Base-by-base conservation (phyloP, 805 yeast species). In the Nematodospora valgi region DNA sequence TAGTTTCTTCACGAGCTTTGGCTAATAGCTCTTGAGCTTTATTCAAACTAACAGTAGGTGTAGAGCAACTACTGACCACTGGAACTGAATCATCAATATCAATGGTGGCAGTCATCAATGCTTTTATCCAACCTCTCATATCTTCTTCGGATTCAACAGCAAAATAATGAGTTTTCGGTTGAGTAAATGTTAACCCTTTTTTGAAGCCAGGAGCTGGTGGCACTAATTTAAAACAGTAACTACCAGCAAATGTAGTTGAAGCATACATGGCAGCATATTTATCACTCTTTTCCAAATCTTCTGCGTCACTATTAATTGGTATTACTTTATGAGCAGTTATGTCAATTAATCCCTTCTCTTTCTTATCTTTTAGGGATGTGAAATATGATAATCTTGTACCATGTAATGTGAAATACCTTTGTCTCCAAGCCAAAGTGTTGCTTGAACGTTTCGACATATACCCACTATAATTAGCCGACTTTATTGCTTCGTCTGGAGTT, bases 201-300 rank as follows among this genome's bases (percentile, higher is more conserved):
- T 82, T 81, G 35, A 91, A 86, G 0, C 99, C 99, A 0, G 98
- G 98, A 2, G 95, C 95, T 0, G 99, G 99, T 7, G 99, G 99
- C 3, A 89, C 78, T 9, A 93, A 58, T 58, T 89, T 89, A 68
- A 93, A 91, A 51, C 96, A 87, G 54, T 78, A 86, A 26, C 95
- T 72, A n/a, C 98, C 98, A 28, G 85, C 82, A 6, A 97, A 96
- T 3, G 95, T 83, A 21, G 91, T 80, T 0, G 96, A 93, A 0
- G 98, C 97, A 58, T 86, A 86, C 30, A 91, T 62, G 0, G 96
- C 86, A 24, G 86, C 80, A 37, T 85, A 70, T 54, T 83, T 86
- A 61, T 89, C 97, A 10, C 71, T 62, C 39, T 82, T 89, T 39
- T 69, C 71, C 19, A 37, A 40, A 20, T 40, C 36, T 12, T 64